These are phyloP conservation scores for Yarrowia porcina DNA, from an alignment of 805 yeast genomes.

Conservation along the genomic window DNA sequence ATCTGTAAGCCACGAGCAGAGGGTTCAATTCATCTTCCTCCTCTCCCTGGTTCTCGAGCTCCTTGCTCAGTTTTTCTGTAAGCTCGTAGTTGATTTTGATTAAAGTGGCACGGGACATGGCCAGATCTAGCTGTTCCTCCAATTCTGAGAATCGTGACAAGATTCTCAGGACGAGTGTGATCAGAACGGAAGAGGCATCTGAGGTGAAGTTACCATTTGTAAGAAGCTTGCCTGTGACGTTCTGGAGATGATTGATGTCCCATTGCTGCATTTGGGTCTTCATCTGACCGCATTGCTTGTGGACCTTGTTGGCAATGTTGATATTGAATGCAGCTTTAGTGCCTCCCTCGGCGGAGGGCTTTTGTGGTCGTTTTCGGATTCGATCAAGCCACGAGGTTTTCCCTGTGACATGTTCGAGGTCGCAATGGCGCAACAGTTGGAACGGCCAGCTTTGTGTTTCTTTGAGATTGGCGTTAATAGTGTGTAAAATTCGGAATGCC, in stretches of 20 bases:
- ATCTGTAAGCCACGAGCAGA: slow-evolving; percentile 30
- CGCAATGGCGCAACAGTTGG: slow-evolving; percentile 33
- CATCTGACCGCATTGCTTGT: slow-evolving; percentile 1
- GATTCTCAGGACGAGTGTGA: slow-evolving; percentile 36
- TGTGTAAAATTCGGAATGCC: slow-evolving; percentile 32
- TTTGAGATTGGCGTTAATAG: slow-evolving; percentile 30
- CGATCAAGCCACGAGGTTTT: slow-evolving; percentile 17
- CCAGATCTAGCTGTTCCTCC: slow-evolving; percentile 35
- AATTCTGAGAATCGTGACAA: slow-evolving; percentile 31
- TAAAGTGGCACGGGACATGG: slow-evolving; percentile 36
- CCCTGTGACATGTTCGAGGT: slow-evolving; percentile 31
- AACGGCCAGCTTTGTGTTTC: slow-evolving; percentile 38
- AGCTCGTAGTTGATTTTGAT: slow-evolving; percentile 37
- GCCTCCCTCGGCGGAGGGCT: slow-evolving; percentile 30
- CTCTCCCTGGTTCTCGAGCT: not conserved
- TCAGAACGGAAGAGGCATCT: slow-evolving; percentile 36
- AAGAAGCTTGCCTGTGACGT: slow-evolving; percentile 32
- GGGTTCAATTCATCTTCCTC: slow-evolving; percentile 25
- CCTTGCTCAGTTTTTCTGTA: slow-evolving; percentile 26
- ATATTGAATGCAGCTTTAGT: slow-evolving; percentile 14
- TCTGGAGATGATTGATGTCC: slow-evolving; percentile 34
- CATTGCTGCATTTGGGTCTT: slow-evolving; percentile 31
- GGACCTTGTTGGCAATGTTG: slow-evolving; percentile 18
- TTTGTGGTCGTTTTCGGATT: not conserved
- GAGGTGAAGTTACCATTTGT: slow-evolving; percentile 27